phyloP scores from a whole-genome alignment of 306 rosid species.

The Cicer cuneatum region DNA sequence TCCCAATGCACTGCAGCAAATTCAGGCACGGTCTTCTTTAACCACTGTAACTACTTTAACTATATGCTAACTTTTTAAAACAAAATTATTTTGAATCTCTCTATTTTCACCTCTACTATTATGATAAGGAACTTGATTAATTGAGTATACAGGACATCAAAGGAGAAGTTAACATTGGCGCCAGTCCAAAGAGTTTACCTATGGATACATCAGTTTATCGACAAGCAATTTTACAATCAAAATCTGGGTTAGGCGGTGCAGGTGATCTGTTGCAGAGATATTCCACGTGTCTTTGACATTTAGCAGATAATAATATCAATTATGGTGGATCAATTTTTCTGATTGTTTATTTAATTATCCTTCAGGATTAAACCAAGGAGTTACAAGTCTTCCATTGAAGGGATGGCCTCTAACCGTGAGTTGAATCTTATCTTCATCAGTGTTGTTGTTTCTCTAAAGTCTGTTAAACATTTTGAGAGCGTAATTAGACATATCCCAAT shows the following conservation, averaged over 20 bases:
- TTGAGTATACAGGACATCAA: conserved; percentile 71
- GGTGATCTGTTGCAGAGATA: conserved; percentile 49
- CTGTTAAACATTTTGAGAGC: conserved; percentile 39
- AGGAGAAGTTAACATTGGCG: conserved; percentile 68
- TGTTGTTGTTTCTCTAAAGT: not conserved
- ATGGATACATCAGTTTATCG: conserved; percentile 81
- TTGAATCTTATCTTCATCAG: conserved; percentile 42
- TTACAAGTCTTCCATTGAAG: conserved; percentile 72
- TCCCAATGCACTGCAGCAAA: conserved; percentile 76
- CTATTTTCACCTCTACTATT: conserved; percentile 20
- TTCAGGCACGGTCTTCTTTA: conserved; percentile 69
- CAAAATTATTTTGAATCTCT: conserved; percentile 18
- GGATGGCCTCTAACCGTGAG: conserved; percentile 98
- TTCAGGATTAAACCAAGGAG: conserved; percentile 80
- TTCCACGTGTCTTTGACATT: conserved; percentile 28
- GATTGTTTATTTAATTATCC: conserved; percentile 29
- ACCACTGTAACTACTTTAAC: conserved; percentile 61
- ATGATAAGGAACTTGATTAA: conserved; percentile 46
- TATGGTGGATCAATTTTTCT: conserved; percentile 32
- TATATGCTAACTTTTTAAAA: conserved; percentile 29
- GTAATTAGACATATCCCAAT: conserved; percentile 34
- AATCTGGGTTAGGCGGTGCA: conserved; percentile 71
- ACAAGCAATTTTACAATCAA: conserved; percentile 78
- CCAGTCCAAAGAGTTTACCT: conserved; percentile 68
- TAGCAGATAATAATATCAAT: conserved; percentile 13